A percentile compares a stretch with the other conserved stretches of the same genome.
phyloP scores from a whole-genome alignment of 2,329 filamentous ascomycete species.

The Alternaria atra region DNA sequence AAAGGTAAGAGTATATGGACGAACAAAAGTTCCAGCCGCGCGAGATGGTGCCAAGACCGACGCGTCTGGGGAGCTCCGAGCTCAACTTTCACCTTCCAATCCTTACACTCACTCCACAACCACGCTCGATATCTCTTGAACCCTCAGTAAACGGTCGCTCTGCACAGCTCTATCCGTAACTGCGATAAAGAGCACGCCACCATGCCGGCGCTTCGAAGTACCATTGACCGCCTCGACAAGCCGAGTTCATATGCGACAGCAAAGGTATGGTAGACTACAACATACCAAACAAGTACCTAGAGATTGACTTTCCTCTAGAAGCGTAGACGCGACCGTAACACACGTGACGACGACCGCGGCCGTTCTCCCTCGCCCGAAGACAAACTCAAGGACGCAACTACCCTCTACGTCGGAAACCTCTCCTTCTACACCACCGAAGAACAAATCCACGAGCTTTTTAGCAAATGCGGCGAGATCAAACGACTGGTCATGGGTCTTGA shows the following conservation, averaged over 20 bases:
- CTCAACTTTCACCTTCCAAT: constrained; percentile 14
- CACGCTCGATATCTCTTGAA: background rate
- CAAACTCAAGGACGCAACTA: constrained; percentile 85
- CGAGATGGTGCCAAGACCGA: constrained; percentile 15
- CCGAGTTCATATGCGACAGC: constrained; percentile 92
- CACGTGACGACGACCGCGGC: constrained; percentile 62
- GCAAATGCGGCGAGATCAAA: constrained; percentile 96
- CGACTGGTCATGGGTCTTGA: constrained; percentile 97
- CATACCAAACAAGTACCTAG: background rate
- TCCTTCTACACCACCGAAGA: constrained; percentile 99
- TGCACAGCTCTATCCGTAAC: background rate
- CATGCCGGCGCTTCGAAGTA: constrained; percentile 66
- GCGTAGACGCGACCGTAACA: constrained; percentile 71
- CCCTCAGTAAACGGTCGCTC: constrained; percentile 6
- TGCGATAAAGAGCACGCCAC: background rate
- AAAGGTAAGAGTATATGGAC: constrained; percentile 1
- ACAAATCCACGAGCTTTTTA: constrained; percentile 96
- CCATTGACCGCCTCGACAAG: constrained; percentile 90
- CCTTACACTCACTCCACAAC: constrained; percentile 2
- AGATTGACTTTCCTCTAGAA: constrained; percentile 61
- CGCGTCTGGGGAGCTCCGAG: constrained; percentile 24
- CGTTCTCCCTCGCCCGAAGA: constrained; percentile 73
- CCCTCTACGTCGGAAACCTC: constrained; percentile 97
- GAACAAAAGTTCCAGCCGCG: constrained; percentile 28
- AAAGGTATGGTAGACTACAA: constrained; percentile 65